Base-by-base conservation (phyloP, 1,284 basidiomycete genomes). In the Ganoderma meredithae region DNA sequence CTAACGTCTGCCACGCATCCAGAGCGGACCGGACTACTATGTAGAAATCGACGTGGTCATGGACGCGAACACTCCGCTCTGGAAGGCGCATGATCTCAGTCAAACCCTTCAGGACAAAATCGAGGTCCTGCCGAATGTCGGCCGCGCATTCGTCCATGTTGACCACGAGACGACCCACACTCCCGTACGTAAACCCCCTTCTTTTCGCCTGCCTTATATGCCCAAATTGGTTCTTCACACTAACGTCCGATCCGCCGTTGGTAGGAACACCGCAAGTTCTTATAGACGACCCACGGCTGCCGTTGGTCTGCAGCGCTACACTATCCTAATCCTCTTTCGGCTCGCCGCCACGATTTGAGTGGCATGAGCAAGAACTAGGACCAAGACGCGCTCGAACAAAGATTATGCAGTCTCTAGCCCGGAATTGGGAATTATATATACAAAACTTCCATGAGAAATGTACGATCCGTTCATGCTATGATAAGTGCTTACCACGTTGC, bases 41-140 rank as follows among this genome's bases (percentile, higher is more conserved):
- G 96, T 98, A 60, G 97, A 98, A 81, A 87, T 98, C 10, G 97
- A 99, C 79, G 90, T 99, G 64, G 97, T 99, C 31, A 95, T 99
- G 90, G 87, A 92, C 72, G 93, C 92, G 4, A 89, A 91, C 69
- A 98, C 96, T 53, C 95, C 96, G 0, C 82, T 99, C 0, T 95
- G 93, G 91, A 90, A 93, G 77, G 94, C 96, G 19, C 97, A 99
- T 79, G 97, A 99, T 79, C 81, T 98, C 68, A 92, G 93, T 64
- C 97, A 98, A 80, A 89, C 93, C 64, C 83, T 99, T 33, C 97
- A 99, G 79, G 96, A 99, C 80, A 95, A 95, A 82, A 90, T 99
- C 62, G 97, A 99, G 79, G 88, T 90, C 25, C 83, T 99, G 52
- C 96, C 96, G 0, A 92, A 94, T 73, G 96, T 99, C 63, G 96